phyloP scores from a whole-genome alignment of 371 early-diverging fungal genomes.

The Conidiobolus coronatus region DNA sequence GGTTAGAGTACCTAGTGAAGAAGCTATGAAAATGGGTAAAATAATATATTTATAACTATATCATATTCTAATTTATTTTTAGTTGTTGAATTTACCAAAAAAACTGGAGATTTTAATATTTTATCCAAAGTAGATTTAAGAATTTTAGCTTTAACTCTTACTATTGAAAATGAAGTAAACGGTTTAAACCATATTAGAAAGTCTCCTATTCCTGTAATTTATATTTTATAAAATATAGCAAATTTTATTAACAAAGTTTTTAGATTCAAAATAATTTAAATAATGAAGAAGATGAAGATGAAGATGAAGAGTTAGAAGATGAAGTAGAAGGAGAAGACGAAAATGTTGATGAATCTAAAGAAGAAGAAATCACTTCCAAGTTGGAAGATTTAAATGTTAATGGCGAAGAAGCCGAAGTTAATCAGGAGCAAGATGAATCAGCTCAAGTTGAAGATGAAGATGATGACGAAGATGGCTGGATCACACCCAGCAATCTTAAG shows the following conservation, averaged over 20 bases:
- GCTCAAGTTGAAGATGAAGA: slow-evolving; percentile 18
- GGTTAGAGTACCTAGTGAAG: slow-evolving; percentile 41
- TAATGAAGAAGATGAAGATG: slow-evolving; percentile 8
- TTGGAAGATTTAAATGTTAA: not conserved
- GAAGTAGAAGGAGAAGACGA: slow-evolving; percentile 8
- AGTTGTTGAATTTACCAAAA: slow-evolving; percentile 67
- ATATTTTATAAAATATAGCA: not conserved
- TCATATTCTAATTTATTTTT: too few relatives aligned
- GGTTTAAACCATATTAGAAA: slow-evolving; percentile 24
- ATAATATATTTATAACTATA: too few relatives aligned
- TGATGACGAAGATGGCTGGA: slow-evolving; percentile 69
- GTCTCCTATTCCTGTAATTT: slow-evolving; percentile 9
- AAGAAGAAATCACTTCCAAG: slow-evolving; percentile 5
- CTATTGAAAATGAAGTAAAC: slow-evolving; percentile 50
- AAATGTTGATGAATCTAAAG: slow-evolving; percentile 4
- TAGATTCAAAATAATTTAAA: not conserved
- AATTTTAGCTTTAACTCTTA: slow-evolving; percentile 71
- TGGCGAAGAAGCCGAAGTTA: slow-evolving; percentile 1
- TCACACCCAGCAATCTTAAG: slow-evolving; percentile 73
- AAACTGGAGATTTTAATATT: slow-evolving; percentile 76
- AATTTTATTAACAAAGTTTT: too few relatives aligned
- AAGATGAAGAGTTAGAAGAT: slow-evolving; percentile 8
- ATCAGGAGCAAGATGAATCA: slow-evolving; percentile 7
- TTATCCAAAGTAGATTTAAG: slow-evolving; percentile 69
- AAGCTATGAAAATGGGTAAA: slow-evolving; percentile 47